phyloP scores from a whole-genome alignment of 1,284 basidiomycete species.

The Chiua sp. region DNA sequence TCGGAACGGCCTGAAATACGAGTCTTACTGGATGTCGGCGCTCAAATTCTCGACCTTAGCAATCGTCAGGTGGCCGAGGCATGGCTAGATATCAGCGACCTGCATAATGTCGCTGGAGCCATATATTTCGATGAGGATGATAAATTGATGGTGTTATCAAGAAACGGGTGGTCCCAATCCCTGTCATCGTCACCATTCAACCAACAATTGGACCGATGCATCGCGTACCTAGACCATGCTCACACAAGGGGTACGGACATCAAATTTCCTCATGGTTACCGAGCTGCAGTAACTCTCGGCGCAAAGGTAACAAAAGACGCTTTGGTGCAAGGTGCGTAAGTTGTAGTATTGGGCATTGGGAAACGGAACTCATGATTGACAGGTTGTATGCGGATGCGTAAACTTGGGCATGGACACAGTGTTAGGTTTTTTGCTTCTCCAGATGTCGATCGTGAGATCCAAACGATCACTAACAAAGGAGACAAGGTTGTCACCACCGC shows the following conservation, averaged over 20 bases:
- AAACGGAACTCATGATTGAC: background rate
- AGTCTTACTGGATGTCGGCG: slow-evolving; percentile 61
- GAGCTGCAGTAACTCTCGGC: slow-evolving; percentile 24
- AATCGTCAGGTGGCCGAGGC: slow-evolving; percentile 45
- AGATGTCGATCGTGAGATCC: slow-evolving; percentile 41
- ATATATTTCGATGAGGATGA: slow-evolving; percentile 53
- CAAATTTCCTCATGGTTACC: slow-evolving; percentile 47
- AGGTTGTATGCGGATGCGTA: slow-evolving; percentile 55
- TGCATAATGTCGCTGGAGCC: slow-evolving; percentile 39
- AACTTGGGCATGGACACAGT: slow-evolving; percentile 51
- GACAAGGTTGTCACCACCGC: slow-evolving; percentile 21
- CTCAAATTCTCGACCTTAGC: slow-evolving; percentile 57
- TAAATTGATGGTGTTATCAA: slow-evolving; percentile 17
- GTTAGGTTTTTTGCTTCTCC: slow-evolving; percentile 52
- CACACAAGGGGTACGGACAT: slow-evolving; percentile 62
- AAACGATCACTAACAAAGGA: slow-evolving; percentile 39
- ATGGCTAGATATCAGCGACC: slow-evolving; percentile 44
- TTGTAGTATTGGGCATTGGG: background rate
- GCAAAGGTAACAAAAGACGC: slow-evolving; percentile 58
- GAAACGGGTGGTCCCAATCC: slow-evolving; percentile 42
- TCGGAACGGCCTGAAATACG: slow-evolving; percentile 42
- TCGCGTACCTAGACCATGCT: slow-evolving; percentile 59
- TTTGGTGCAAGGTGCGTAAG: slow-evolving; percentile 51
- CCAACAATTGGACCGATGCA: slow-evolving; percentile 45
- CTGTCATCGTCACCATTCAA: slow-evolving; percentile 48